A percentile compares a stretch with the other conserved stretches of the same genome.
Evolutionary conservation across 495 filamentous ascomycete species (phyloP).

Genomic region (Amniculicola lignicola): DNA sequence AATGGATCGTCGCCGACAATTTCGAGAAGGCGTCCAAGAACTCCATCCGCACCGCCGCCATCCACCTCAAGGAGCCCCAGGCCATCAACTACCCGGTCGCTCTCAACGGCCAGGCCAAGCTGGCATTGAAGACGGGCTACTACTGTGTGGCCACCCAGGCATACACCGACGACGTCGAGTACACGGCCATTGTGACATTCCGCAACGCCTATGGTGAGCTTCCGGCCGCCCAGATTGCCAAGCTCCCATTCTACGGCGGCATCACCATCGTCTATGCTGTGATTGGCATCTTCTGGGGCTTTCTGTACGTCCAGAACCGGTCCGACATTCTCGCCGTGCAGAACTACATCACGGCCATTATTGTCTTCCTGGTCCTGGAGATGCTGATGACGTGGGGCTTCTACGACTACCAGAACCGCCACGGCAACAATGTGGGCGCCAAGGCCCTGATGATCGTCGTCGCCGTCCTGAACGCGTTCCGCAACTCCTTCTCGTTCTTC

Average conservation of each 20-base stretch:
- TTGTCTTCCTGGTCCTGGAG: slow-evolving; percentile 90
- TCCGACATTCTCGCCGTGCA: slow-evolving; percentile 96
- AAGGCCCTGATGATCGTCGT: slow-evolving; percentile 87
- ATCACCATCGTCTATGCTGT: slow-evolving; percentile 93
- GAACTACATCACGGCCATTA: slow-evolving; percentile 97
- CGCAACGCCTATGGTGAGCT: slow-evolving; percentile 95
- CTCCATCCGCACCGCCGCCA: slow-evolving; percentile 69
- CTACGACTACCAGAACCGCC: slow-evolving; percentile 90
- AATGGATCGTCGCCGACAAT: slow-evolving; percentile 76
- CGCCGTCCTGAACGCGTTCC: slow-evolving; percentile 82
- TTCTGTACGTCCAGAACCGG: slow-evolving; percentile 92
- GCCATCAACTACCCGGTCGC: slow-evolving; percentile 75
- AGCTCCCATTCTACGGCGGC: slow-evolving; percentile 95
- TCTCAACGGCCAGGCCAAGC: slow-evolving; percentile 6
- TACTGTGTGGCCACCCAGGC: slow-evolving; percentile 80
- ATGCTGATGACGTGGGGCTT: slow-evolving; percentile 99
- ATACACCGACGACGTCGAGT: slow-evolving; percentile 60
- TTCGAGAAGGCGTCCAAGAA: slow-evolving; percentile 64
- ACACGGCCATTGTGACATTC: slow-evolving; percentile 81
- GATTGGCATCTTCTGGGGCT: slow-evolving; percentile 83
- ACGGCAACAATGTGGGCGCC: slow-evolving; percentile 77
- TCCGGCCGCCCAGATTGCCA: slow-evolving; percentile 90
- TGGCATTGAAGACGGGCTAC: slow-evolving; percentile 73
- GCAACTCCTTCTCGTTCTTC: slow-evolving; percentile 99
- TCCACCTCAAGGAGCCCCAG: slow-evolving; percentile 72